A percentile compares a stretch with the other conserved stretches of the same genome.
Conservation (phyloP, 1,284 basidiomycete genomes). For the Tremellales sp. region DNA sequence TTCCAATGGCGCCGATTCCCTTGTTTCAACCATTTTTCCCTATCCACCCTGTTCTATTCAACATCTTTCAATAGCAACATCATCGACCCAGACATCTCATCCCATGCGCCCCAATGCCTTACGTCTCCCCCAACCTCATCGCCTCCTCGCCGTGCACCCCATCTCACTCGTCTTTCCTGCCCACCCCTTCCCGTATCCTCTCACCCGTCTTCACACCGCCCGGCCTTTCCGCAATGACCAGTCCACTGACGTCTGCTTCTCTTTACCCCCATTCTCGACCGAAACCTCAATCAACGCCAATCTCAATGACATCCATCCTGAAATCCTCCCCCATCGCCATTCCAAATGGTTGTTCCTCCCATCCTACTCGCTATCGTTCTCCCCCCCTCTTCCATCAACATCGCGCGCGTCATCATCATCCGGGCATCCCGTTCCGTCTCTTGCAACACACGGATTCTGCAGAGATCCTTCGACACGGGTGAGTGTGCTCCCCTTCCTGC, state of each 20-base stretch:
- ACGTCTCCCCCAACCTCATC: constrained; percentile 4
- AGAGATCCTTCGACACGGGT: constrained; percentile 77
- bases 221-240: neutral
- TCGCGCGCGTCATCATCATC: neutral
- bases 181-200: constrained; percentile 13
- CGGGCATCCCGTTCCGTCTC: constrained; percentile 7
- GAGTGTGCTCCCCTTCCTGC: too few species aligned
- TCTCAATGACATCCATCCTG: constrained; percentile 3
- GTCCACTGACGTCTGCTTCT: constrained; percentile 13
- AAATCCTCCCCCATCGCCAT: neutral
- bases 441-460: constrained; percentile 15
- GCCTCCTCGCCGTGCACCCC: constrained; percentile 3
- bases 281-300: constrained; percentile 1
- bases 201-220: constrained; percentile 16
- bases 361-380: neutral
- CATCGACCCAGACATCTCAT: constrained; percentile 8
- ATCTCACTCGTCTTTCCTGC: constrained; percentile 13
- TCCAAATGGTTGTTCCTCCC: too few species aligned
- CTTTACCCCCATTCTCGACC: constrained; percentile 1
- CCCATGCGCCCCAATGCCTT: constrained; percentile 6
- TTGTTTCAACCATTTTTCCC: neutral
- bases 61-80: neutral
- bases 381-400: neutral
- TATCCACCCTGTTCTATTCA: constrained; percentile 1
- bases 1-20: neutral